These are phyloP conservation scores for Penicillium mononematosum DNA, from an alignment of 495 filamentous ascomycete species.

Conservation along the genomic window DNA sequence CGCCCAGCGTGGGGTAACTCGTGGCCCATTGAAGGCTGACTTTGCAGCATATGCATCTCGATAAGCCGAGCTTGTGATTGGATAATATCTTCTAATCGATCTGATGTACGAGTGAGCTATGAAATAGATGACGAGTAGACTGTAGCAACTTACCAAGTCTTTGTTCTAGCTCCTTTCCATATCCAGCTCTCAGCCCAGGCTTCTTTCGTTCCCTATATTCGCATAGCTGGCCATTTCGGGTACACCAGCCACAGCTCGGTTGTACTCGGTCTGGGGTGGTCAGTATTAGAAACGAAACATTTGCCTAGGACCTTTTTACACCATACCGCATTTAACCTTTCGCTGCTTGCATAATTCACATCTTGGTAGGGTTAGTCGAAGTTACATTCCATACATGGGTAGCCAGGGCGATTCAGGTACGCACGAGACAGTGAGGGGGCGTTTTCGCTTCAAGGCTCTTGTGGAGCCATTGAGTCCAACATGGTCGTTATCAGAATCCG, in stretches of 20 bases:
- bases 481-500: slow-evolving; percentile 41
- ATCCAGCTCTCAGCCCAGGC: slow-evolving; percentile 78
- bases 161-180: slow-evolving; percentile 84
- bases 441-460: slow-evolving; percentile 43
- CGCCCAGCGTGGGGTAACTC: slow-evolving; percentile 29
- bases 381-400: not conserved
- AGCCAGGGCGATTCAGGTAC: slow-evolving; percentile 20
- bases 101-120: slow-evolving; percentile 21
- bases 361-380: slow-evolving; percentile 39
- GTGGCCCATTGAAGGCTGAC: slow-evolving; percentile 24
- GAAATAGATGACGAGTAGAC: not conserved
- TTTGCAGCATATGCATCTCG: slow-evolving; percentile 49
- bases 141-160: slow-evolving; percentile 51
- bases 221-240: slow-evolving; percentile 70
- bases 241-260: slow-evolving; percentile 86
- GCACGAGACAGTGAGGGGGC: slow-evolving; percentile 48
- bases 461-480: slow-evolving; percentile 32
- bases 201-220: slow-evolving; percentile 87
- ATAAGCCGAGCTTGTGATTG: slow-evolving; percentile 48
- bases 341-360: slow-evolving; percentile 83
- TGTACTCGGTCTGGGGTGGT: slow-evolving; percentile 60
- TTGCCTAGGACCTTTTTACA: not conserved
- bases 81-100: slow-evolving; percentile 51
- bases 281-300: slow-evolving; percentile 12
- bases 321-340: slow-evolving; percentile 73